Percentiles rank a stretch among this genome's conserved stretches.
phyloP scores from a whole-genome alignment of 1,139 yeast genomes.

The Trichomonascaceae sp. region DNA sequence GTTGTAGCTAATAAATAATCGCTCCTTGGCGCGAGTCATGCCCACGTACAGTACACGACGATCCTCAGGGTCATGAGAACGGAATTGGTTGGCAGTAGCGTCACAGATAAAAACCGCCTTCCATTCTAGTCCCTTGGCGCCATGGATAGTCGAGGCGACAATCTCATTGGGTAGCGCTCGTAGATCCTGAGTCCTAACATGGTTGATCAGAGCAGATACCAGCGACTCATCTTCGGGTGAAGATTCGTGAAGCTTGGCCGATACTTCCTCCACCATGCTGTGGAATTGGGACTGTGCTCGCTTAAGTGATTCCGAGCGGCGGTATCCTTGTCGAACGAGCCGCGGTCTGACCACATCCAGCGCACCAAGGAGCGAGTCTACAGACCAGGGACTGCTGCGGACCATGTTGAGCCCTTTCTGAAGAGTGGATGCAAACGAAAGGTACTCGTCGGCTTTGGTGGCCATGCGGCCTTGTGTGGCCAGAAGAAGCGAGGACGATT shows the following conservation, averaged over 20 bases:
- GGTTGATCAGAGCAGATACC: slow-evolving; percentile 5
- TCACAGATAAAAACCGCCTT: slow-evolving; percentile 73
- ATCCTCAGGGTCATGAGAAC: slow-evolving; percentile 51
- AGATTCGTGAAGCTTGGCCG: slow-evolving; percentile 1
- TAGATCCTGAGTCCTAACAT: slow-evolving; percentile 6
- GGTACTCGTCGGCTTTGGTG: not conserved
- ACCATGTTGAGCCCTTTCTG: slow-evolving; percentile 1
- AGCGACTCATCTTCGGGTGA: slow-evolving; percentile 2
- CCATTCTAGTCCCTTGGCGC: slow-evolving; percentile 86
- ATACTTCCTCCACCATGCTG: not conserved
- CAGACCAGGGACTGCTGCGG: slow-evolving; percentile 2
- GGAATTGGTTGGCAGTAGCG: slow-evolving; percentile 41
- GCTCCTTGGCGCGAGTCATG: slow-evolving; percentile 52
- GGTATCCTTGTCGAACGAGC: not conserved
- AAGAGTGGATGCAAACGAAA: not conserved
- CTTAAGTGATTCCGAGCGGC: not conserved
- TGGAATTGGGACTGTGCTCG: slow-evolving; percentile 5
- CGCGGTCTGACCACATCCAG: slow-evolving; percentile 3
- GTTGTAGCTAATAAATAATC: not conserved
- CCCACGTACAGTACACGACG: slow-evolving; percentile 75
- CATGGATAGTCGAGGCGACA: slow-evolving; percentile 62
- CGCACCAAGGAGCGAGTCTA: slow-evolving; percentile 2
- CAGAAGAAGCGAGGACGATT: too few relatives aligned
- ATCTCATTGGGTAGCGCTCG: slow-evolving; percentile 15
- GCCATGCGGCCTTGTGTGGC: too few relatives aligned